Evolutionary conservation across 2,329 filamentous ascomycete species (phyloP).

Genomic region (Tolypocladium endophyticum): DNA sequence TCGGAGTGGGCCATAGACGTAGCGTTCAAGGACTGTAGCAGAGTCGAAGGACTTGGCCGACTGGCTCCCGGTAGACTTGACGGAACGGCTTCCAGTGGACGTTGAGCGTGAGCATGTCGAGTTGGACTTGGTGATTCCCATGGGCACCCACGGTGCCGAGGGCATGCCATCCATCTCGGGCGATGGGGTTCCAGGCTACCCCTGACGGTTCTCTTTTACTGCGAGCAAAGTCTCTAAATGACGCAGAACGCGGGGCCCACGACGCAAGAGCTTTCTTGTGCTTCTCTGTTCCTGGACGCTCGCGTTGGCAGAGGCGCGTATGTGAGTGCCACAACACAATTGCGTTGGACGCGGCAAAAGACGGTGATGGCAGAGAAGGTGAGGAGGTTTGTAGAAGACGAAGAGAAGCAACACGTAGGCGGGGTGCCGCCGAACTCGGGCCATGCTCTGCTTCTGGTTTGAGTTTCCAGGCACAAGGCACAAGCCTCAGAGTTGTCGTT

Average conservation of each 20-base stretch:
- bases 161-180: background rate
- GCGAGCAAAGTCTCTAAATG: too few relatives aligned
- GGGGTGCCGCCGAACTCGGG: background rate
- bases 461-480: background rate
- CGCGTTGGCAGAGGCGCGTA: background rate
- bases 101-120: constrained; percentile 19
- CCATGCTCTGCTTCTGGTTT: too few relatives aligned
- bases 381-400: background rate
- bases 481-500: background rate
- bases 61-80: constrained; percentile 13
- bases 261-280: background rate
- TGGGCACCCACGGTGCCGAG: constrained; percentile 9
- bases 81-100: constrained; percentile 12
- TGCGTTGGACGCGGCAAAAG: background rate
- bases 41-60: constrained; percentile 26
- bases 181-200: background rate
- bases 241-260: background rate
- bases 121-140: constrained; percentile 23
- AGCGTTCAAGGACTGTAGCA: constrained; percentile 25
- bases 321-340: too few relatives aligned
- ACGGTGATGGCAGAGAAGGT: background rate
- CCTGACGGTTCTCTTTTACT: background rate
- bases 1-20: constrained; percentile 31
- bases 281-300: background rate
- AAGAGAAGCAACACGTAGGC: background rate